Evolutionary conservation across 352 stramenopile genomes (phyloP), one percentile per base, ranked within the genome.

Genomic region (Phytophthora citricola): DNA sequence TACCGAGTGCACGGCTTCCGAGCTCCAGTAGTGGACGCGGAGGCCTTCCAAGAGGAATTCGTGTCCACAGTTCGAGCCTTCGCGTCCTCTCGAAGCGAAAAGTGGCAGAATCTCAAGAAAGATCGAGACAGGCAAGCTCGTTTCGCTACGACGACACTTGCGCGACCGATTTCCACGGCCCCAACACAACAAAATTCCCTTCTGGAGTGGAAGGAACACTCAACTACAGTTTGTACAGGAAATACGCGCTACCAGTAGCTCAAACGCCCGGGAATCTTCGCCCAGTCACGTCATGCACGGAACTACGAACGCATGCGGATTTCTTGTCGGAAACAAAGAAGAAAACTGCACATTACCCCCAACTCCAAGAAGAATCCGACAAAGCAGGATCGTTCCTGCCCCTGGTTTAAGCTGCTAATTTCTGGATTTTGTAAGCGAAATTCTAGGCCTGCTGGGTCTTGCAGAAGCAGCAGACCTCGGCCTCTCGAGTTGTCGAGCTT

Each of bases 1-100:
- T 90, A 83, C 36, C 52, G 76, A 12, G 65, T 60, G 0, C 69
- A 89, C 32, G 74, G 82, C 0, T 50, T 87, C 38, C 72, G 66
- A 41, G 60, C 72, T 22, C 46, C 64, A 2, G 43, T 85, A 8
- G 72, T 78, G 4, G 75, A 75, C 9, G 40, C 76, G 0, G 75
- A 84, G 12, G 63, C 69, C 5, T 91, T 92, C 52, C 80, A 92
- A 51, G 64, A 89, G 26, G 80, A 83, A 14, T 92, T 92, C 52
- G 84, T 90, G 39, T 73, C 72, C 22, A 83, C 71, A 0, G 58
- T 92, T 53, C 79, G 81, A 7, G 69, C 66, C 27, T 92, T 92
- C 46, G 66, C 76, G 7, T 72, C 71, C 0, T 53, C 60, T 15
- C 53, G 74, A 5, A 63, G 69, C 20, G 73, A 76, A 0, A 85